Evolutionary conservation across 73 alveolate species (phyloP), one percentile per base, ranked within the genome.

Genomic region (Vitrella brassicaformis): DNA sequence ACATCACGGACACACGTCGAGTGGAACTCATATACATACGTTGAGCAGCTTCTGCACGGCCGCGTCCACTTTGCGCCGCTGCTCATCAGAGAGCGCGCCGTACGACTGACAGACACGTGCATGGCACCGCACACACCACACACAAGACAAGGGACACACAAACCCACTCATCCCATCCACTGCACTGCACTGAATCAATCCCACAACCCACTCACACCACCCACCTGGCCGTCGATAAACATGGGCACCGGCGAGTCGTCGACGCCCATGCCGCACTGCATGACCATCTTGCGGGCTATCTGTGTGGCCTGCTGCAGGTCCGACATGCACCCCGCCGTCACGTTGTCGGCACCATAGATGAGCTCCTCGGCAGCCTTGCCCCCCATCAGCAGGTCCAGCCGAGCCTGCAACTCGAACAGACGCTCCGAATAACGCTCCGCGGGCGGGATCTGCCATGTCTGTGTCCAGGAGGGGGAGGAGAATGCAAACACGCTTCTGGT

Each of bases 321-420:
- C 31, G 81, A 79, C 27, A 85, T 84, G 70, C 95, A 88, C 19
- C 95, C 95, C 4, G 90, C 86, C 9, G 95, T 86, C 27, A 89
- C 80, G 64, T 82, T 80, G 70, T 79, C 86, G 28, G 74, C 82
- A 1, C 91, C 91, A 45, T 83, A 74, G 67, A 89, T 71, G 47
- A 89, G 85, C 72, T 75, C 86, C 82, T 89, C 95, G 27, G 95
- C 95, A 0, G 88, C 92, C 47, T 83, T 80, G 64, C 95, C 95
- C 0, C 95, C 95, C 89, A 89, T 79, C 28, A 87, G 81, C 27
- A 81, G 84, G 30, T 87, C 90, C 47, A 89, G 68, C 22, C 86
- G 30, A 25, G 71, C 82, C 82, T 67, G 74, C 47, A 75, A 71
- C 66, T 75, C 82, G 47, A 67, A 75, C 26, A 75, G 75, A n/a